Percentiles rank a stretch among this genome's conserved stretches.
phyloP scores from a whole-genome alignment of 805 yeast genomes.

The Pichia occidentalis region DNA sequence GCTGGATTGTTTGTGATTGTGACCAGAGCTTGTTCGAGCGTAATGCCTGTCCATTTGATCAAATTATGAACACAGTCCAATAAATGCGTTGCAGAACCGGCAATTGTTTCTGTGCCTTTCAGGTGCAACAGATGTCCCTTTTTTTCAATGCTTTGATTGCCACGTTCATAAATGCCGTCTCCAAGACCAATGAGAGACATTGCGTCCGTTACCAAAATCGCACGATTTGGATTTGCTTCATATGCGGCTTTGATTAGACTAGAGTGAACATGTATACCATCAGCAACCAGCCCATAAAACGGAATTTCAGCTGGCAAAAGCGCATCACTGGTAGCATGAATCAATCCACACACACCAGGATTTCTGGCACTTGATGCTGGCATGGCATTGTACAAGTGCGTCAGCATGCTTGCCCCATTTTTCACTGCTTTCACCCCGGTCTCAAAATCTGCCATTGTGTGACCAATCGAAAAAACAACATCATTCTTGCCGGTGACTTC shows the following conservation, averaged over 20 bases:
- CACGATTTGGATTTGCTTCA: conserved; percentile 44
- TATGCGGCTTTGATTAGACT: conserved; percentile 45
- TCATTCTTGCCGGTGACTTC: conserved; percentile 24
- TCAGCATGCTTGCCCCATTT: conserved; percentile 53
- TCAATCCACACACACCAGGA: conserved; percentile 49
- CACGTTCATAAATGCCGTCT: conserved; percentile 52
- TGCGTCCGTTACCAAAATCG: conserved; percentile 53
- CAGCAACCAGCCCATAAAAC: conserved; percentile 48
- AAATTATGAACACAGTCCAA: conserved; percentile 46
- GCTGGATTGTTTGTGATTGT: conserved; percentile 53
- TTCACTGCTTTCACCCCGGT: conserved; percentile 36
- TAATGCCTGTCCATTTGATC: conserved; percentile 41
- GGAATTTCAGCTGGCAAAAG: conserved; percentile 30
- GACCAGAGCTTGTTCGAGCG: conserved; percentile 47
- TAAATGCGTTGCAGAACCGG: conserved; percentile 55
- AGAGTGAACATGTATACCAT: conserved; percentile 56
- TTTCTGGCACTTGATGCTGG: conserved; percentile 53
- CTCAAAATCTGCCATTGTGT: conserved; percentile 35
- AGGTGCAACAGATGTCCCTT: conserved; percentile 40
- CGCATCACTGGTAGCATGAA: conserved; percentile 20
- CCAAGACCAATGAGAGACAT: conserved; percentile 51
- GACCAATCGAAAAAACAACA: conserved; percentile 42
- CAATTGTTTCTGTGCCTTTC: conserved; percentile 51
- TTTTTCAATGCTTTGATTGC: conserved; percentile 40
- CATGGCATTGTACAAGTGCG: conserved; percentile 60